Base-by-base conservation (phyloP, 78 protist species). In the Dictyostelium brefeldianum region DNA sequence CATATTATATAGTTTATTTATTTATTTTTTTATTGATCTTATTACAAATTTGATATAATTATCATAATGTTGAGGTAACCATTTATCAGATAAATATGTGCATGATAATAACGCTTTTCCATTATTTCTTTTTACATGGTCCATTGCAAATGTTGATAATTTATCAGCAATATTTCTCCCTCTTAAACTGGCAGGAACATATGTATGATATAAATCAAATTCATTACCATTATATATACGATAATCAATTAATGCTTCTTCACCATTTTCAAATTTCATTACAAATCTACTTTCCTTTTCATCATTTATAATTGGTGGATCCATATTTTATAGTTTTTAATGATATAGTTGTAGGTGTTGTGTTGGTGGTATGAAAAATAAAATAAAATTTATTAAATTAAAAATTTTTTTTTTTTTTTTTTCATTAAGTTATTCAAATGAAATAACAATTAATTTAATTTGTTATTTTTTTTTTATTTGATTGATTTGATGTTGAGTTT, bases 131-230 rank as follows among this genome's bases (percentile, higher is more conserved):
- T 5, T 7, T 5, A 71, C 22, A 15, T 43, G 11, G 22, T 71
- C 22, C 50, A 71, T 71, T 4, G 57, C 46, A 5, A 20, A 15
- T 4, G 50, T 71, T 20, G 56, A 18, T 43, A 71, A 20, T 10
- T 41, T 20, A n/a, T n/a, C 47, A 41, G 56, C 79, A 27, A 71
- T n/a, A 48, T 43, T 43, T 46, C 20, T 41, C 1, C 79, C 79
- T 71, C 79, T 71, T 71, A n/a, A n/a, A 67, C 43, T 29, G 43
- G n/a, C n/a, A 41, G 79, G 79, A 15, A 71, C 79, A 71, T 18
- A 71, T 20, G 79, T 71, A 20, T 71, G 79, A 31, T 18, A 41
- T 4, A 71, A 20, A 43, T 70, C 78, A 46, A 43, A 71, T 22
- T 71, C 79, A 6, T 20, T 22, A 4, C 11, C n/a, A 18, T 71